These are phyloP conservation scores for Xylariaceae sp. DNA, from an alignment of 2,329 filamentous ascomycete genomes.

Conservation along the genomic window DNA sequence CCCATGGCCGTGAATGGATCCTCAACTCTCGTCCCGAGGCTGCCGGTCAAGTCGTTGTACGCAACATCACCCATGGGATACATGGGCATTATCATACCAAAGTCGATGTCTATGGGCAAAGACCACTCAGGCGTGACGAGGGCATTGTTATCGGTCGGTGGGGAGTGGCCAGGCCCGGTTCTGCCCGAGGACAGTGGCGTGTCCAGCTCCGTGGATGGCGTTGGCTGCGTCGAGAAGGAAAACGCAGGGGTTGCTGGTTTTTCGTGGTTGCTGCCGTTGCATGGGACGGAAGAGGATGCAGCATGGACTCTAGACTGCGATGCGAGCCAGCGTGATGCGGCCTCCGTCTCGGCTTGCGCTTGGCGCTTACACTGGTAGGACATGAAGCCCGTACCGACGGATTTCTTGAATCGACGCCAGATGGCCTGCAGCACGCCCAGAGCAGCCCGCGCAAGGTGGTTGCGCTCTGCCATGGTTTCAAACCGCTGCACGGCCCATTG, in stretches of 20 bases:
- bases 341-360: constrained; percentile 20
- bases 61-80: constrained; percentile 55
- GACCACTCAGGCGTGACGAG: constrained; percentile 36
- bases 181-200: constrained; percentile 19
- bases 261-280: constrained; percentile 9
- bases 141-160: constrained; percentile 13
- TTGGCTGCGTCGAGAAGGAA: constrained; percentile 16
- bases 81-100: constrained; percentile 50
- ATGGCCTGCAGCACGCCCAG: constrained; percentile 54
- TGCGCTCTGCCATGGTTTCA: constrained; percentile 50
- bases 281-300: constrained; percentile 5
- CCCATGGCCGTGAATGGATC: constrained; percentile 19
- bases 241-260: not conserved
- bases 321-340: constrained; percentile 15
- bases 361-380: constrained; percentile 10
- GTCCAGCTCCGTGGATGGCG: constrained; percentile 20
- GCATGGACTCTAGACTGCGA: constrained; percentile 15
- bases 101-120: constrained; percentile 45
- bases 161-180: not conserved
- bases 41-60: constrained; percentile 52
- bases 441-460: constrained; percentile 51
- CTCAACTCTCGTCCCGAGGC: constrained; percentile 27
- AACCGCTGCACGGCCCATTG: constrained; percentile 58
- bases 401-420: constrained; percentile 49
- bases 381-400: constrained; percentile 38